Evolutionary conservation across 176 grass and related monocot species (phyloP), one percentile per base, ranked within the genome.

Genomic region (Oryza rufipogon): DNA sequence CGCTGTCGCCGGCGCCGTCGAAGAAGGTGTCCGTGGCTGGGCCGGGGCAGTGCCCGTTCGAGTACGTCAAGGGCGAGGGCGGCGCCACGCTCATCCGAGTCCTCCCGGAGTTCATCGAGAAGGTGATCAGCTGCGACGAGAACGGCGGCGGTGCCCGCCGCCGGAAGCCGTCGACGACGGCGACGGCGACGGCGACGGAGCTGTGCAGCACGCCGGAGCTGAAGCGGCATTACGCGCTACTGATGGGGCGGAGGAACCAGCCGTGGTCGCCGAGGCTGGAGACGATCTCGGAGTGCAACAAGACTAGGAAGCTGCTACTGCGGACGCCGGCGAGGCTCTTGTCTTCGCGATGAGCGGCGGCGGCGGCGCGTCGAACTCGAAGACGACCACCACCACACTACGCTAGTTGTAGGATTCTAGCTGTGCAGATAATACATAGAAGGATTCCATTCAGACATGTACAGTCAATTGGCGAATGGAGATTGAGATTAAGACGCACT

Each of bases 161-260:
- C 10, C 30, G 15, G 49, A 52, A 74, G 20, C 6, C 4, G 10
- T 28, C 10, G 32, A 15, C 36, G 36, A 0, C 36, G 36, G 5
- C 36, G 36, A 38, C 49, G 33, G 33, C 33, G 52, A 3, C 6
- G 1, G 1, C 25, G 5, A 19, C 17, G 25, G 80, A 66, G 46
- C 74, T 94, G 70, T 94, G 92, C 74, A 94, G 82, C 78, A 94
- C 95, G 52, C 90, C 90, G 66, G 95, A 94, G 87, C 84, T 97
- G 74, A 90, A 83, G 88, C 84, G 91, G 66, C 95, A 97, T 83
- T 97, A 94, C 88, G 83, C 77, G 61, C 88, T 91, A 83, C 86
- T 97, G 54, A 83, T 89, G 5, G 87, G 78, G 0, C 2, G 76
- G 0, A 92, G 88, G 80, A 80, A 52, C 22, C 66, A 66, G 64